Evolutionary conservation across 2,329 filamentous ascomycete species (phyloP), one percentile per base, ranked within the genome.

Genomic region (Chrysoporthe puriensis): DNA sequence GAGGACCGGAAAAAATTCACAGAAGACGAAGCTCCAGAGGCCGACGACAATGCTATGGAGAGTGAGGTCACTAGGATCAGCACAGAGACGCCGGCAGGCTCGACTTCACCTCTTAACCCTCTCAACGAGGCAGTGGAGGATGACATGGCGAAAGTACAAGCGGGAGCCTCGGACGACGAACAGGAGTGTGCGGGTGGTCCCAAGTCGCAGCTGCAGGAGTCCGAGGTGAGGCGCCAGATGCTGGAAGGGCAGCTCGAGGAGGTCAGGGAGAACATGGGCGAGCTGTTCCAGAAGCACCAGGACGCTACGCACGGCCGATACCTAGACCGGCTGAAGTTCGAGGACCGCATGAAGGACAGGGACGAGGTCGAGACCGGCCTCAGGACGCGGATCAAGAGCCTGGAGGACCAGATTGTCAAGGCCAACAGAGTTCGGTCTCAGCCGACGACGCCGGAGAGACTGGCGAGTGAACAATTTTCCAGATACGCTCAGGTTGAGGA

Each of bases 291-390:
- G 11, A 32, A 32, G 50, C 26, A 54, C 50, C 21, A 54, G 26
- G 14, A 7, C 13, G 11, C 50, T 21, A 54, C 21, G 11, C 26
- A 54, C 13, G 21, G 21, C 50, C 50, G 50, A 13, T 13, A 14
- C 11, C 34, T 40, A 18, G 34, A 40, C 54, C 16, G 54, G 34
- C 14, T 40, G 14, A 57, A 57, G 32, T 40, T 34, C 54, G 54
- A 57, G 16, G 54, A 57, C 54, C 54, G 54, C 32, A 57, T 36
- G 54, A 57, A 40, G 32, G 54, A 57, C 32, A 57, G 13, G 54
- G 34, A 57, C 34, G 32, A 57, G 54, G 32, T 40, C 32, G 16
- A 40, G 54, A 32, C 32, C 9, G 32, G 16, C 5, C 54, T 40
- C 54, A 57, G 34, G 16, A 32, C 5, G 21, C 59, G 59, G 16